Base-by-base conservation (phyloP, 2,329 filamentous ascomycete genomes). In the Penicillium palitans region DNA sequence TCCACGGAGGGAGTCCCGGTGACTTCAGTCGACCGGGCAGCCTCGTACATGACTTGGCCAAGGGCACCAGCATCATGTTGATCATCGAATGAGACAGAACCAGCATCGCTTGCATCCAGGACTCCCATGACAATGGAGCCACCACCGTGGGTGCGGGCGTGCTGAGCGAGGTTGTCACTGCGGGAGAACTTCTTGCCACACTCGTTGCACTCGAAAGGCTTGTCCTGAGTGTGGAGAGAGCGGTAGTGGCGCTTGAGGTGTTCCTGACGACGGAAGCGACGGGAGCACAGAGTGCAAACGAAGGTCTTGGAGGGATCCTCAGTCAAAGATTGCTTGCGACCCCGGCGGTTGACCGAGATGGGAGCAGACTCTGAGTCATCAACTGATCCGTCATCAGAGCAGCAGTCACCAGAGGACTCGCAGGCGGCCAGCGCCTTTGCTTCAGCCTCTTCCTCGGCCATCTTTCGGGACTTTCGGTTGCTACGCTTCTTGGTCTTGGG, bases 171-270 rank as follows among this genome's bases (percentile, higher is more conserved):
- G 82, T 99, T 99, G 80, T 99, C 95, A 68, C 91, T 96, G 70
- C 95, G 89, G 21, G 93, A 98, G 81, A 98, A 99, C 83, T 96
- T 97, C 89, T 99, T 99, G 69, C 95, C 93, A 72, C 95, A 99
- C 80, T 99, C 93, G 66, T 87, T 86, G 83, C 95, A 99, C 80
- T 96, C 91, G 71, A 98, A 99, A 6, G 95, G 95, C 87, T 98
- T 99, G 75, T 98, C 95, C 73, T 96, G 89, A 1, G 95, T 99
- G 83, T 99, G 95, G 48, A 99, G 91, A 58, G 95, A 98, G 68
- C 95, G 89, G 83, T 96, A 96, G 82, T 99, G 95, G 63, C 95
- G 90, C 87, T 99, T 99, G 60, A 99, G 86, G 73, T 99, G 95
- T 78, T 99, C 95, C 79, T 99, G 95, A 62, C 95, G 91, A 62